A percentile compares a stretch with the other conserved stretches of the same genome.
phyloP scores from a whole-genome alignment of 495 filamentous ascomycete species.

The Lineolata rhizophorae region DNA sequence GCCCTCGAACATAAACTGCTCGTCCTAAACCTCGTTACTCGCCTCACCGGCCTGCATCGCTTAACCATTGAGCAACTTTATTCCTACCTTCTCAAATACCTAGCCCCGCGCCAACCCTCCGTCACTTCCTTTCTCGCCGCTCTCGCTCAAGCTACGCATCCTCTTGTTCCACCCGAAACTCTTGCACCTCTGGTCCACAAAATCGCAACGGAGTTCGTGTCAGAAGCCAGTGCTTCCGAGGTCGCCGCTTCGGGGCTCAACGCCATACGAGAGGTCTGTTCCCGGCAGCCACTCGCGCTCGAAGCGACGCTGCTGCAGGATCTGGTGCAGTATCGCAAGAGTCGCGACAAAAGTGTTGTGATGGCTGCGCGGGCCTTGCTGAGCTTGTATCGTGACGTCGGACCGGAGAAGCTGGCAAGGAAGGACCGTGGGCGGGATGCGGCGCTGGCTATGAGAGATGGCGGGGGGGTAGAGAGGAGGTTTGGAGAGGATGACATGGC shows the following conservation, averaged over 20 bases:
- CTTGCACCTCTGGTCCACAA: constrained; percentile 83
- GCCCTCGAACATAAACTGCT: constrained; percentile 78
- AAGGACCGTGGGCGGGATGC: constrained; percentile 83
- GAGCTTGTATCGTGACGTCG: constrained; percentile 74
- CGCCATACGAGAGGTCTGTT: constrained; percentile 83
- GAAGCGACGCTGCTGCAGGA: constrained; percentile 90
- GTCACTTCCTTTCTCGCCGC: constrained; percentile 91
- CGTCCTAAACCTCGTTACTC: constrained; percentile 70
- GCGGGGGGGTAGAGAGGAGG: constrained; percentile 42
- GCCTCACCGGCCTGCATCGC: constrained; percentile 84
- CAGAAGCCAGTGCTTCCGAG: constrained; percentile 75
- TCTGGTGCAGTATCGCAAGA: constrained; percentile 85
- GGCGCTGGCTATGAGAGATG: constrained; percentile 54
- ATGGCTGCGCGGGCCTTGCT: constrained; percentile 90
- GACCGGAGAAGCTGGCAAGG: constrained; percentile 71
- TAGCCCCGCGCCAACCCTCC: constrained; percentile 71
- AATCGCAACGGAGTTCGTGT: constrained; percentile 96
- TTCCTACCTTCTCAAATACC: constrained; percentile 67
- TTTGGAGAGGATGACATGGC: constrained; percentile 53
- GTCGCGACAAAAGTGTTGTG: constrained; percentile 92
- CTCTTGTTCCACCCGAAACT: constrained; percentile 77
- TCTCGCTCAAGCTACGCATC: constrained; percentile 77
- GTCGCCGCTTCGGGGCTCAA: constrained; percentile 88
- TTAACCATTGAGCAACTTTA: constrained; percentile 68
- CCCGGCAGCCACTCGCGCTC: constrained; percentile 83